phyloP scores from a whole-genome alignment of 1,284 basidiomycete species.

The Cryptococcus hybrid region DNA sequence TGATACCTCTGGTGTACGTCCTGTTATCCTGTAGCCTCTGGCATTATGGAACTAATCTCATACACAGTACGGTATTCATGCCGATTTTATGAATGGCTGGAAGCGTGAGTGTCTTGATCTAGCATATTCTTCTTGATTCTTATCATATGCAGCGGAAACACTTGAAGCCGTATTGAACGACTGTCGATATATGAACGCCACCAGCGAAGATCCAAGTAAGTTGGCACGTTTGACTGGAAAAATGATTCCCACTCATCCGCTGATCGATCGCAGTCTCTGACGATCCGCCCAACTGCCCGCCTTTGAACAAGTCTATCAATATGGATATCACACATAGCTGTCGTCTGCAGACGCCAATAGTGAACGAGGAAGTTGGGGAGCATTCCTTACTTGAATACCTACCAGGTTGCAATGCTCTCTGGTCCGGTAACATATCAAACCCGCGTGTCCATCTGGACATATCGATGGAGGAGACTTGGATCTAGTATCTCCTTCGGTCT shows the following conservation, averaged over 20 bases:
- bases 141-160: conserved; percentile 4
- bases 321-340: conserved; percentile 14
- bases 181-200: conserved; percentile 27
- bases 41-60: not conserved
- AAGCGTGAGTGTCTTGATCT: conserved; percentile 5
- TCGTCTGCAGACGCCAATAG: conserved; percentile 19
- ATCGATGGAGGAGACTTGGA: conserved; percentile 17
- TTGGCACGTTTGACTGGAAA: not conserved
- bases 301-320: conserved; percentile 14
- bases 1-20: conserved; percentile 15
- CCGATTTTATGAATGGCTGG: conserved; percentile 29
- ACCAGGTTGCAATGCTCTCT: conserved; percentile 24
- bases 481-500: conserved; percentile 7
- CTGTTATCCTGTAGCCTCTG: too few relatives aligned
- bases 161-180: conserved; percentile 18
- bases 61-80: conserved; percentile 19
- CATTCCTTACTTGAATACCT: conserved; percentile 6
- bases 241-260: not conserved
- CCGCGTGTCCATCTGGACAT: conserved; percentile 19
- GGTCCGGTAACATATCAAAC: conserved; percentile 18
- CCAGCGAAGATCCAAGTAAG: conserved; percentile 7
- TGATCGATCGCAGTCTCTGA: not conserved
- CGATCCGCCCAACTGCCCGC: conserved; percentile 21
- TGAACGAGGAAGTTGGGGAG: conserved; percentile 21
- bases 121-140: not conserved